phyloP scores from a whole-genome alignment of 2,329 filamentous ascomycete species.

The Metarhizium robertsii region DNA sequence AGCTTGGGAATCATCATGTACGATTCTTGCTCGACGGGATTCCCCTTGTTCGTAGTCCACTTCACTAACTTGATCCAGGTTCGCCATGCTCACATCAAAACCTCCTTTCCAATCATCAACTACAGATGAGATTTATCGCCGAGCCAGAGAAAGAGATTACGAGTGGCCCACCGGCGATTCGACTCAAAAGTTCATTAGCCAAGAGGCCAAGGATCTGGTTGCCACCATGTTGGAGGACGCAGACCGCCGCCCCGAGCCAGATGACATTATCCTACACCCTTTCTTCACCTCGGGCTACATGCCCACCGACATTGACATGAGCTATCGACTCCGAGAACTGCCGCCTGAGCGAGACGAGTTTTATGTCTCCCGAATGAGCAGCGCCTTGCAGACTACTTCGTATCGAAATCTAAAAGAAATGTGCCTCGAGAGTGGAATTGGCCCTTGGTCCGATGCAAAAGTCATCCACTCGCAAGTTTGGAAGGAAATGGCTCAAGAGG shows the following conservation, averaged over 20 bases:
- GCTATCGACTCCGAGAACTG: conserved; percentile 44
- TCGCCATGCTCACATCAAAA: conserved; percentile 92
- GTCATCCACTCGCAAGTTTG: conserved; percentile 47
- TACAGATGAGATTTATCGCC: conserved; percentile 75
- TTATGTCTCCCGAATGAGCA: conserved; percentile 37
- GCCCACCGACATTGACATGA: conserved; percentile 52
- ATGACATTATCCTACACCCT: conserved; percentile 67
- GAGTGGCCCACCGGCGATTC: conserved; percentile 65
- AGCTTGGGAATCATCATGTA: conserved; percentile 94
- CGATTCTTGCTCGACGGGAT: conserved; percentile 21
- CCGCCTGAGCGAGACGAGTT: conserved; percentile 51
- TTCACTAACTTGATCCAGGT: conserved; percentile 38
- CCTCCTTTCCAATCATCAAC: conserved; percentile 92
- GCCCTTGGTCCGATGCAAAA: conserved; percentile 40
- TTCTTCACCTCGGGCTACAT: conserved; percentile 74
- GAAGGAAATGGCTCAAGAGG: conserved; percentile 59
- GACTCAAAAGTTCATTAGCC: conserved; percentile 60
- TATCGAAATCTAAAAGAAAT: conserved; percentile 45
- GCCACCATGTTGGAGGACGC: conserved; percentile 68
- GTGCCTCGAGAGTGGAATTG: conserved; percentile 49
- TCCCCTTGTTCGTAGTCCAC: neutral
- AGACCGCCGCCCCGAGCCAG: conserved; percentile 64
- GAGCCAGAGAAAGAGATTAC: conserved; percentile 62
- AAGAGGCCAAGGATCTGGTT: conserved; percentile 70
- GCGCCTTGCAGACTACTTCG: conserved; percentile 36